Conservation (phyloP, 306 rosid species). For the Lathyrus aphaca region DNA sequence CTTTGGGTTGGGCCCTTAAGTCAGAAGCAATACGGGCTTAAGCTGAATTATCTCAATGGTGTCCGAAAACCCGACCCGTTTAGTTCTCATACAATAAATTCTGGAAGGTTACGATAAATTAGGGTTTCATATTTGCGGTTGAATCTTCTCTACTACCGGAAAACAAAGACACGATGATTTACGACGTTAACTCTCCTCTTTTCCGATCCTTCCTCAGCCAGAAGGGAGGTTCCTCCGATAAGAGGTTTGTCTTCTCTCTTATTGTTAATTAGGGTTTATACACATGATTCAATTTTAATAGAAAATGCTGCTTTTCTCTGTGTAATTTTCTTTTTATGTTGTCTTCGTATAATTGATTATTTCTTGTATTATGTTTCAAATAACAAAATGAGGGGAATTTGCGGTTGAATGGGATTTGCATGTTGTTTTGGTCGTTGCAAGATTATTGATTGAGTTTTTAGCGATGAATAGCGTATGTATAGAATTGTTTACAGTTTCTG, state of each 20-base stretch:
- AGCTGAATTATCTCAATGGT: no score
- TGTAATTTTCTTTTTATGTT: slow-evolving; percentile 1
- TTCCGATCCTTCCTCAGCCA: slow-evolving; percentile 99
- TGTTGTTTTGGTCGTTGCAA: no score
- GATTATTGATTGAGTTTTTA: no score
- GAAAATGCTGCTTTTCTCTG: not conserved
- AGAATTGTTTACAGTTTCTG: no score
- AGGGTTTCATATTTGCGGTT: slow-evolving; percentile 48
- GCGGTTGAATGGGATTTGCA: no score
- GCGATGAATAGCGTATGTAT: no score
- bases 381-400: not conserved
- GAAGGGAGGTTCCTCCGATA: slow-evolving; percentile 94
- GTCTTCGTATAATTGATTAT: not conserved
- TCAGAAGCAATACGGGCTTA: no score
- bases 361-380: not conserved
- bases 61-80: not conserved
- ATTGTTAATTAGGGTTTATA: not conserved
- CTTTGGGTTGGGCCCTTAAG: no score
- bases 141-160: not conserved
- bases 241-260: slow-evolving; percentile 56
- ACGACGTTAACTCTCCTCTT: slow-evolving; percentile 95
- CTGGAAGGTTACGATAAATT: slow-evolving; percentile 30
- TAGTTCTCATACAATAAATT: not conserved
- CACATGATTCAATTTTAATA: not conserved
- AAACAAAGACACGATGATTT: slow-evolving; percentile 58